Evolutionary conservation across 352 stramenopile genomes (phyloP).

Genomic region (Aphanomyces astaci): DNA sequence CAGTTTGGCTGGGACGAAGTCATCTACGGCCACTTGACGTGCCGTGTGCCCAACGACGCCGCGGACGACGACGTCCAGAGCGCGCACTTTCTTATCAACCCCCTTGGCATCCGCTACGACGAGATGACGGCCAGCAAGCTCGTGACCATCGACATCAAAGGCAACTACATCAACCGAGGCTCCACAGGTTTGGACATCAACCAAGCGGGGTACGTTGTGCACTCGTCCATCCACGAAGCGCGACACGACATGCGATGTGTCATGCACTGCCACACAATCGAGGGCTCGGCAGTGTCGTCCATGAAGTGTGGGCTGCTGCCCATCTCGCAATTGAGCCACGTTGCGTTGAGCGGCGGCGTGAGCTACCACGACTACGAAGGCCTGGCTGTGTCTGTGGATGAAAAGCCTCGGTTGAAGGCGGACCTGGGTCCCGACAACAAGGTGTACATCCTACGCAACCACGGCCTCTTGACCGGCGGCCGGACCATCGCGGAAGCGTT

Average conservation of each 20-base stretch:
- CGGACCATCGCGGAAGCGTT: constrained; percentile 14
- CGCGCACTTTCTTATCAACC: constrained; percentile 23
- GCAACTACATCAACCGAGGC: constrained; percentile 22
- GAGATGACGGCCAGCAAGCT: constrained; percentile 15
- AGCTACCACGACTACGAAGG: constrained; percentile 21
- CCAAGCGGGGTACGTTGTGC: constrained; percentile 21
- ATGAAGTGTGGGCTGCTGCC: constrained; percentile 21
- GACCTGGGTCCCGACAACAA: constrained; percentile 7
- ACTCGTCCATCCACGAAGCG: constrained; percentile 18
- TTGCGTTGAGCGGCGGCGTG: constrained; percentile 6
- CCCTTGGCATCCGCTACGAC: constrained; percentile 19
- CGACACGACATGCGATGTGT: constrained; percentile 20
- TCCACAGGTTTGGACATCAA: constrained; percentile 14
- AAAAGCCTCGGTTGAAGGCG: constrained; percentile 2
- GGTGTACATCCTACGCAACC: constrained; percentile 17
- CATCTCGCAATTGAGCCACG: constrained; percentile 13
- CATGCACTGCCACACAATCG: constrained; percentile 19
- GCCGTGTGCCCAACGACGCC: constrained; percentile 12
- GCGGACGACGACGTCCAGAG: constrained; percentile 7
- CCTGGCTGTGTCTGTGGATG: constrained; percentile 2
- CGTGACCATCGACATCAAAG: constrained; percentile 18
- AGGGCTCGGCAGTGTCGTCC: constrained; percentile 12
- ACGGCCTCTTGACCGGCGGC: constrained; percentile 11
- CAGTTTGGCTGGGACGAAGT: constrained; percentile 23
- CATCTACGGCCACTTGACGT: constrained; percentile 23